Evolutionary conservation across 2,329 filamentous ascomycete species (phyloP), one percentile per base, ranked within the genome.

Genomic region (Fragosphaeria purpurea): DNA sequence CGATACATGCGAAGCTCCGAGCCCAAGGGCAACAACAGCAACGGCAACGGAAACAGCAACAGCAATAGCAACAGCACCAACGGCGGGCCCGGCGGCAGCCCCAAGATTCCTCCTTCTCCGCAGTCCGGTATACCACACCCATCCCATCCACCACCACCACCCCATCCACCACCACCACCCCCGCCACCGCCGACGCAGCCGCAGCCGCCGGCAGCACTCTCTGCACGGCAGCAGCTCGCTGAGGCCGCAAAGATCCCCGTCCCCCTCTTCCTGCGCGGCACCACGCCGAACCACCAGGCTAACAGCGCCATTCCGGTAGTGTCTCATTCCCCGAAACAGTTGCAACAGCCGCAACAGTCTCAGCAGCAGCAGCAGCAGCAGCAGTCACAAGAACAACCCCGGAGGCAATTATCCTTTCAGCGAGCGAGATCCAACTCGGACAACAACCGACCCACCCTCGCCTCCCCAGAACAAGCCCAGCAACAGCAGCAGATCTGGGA

Each of bases 181-280:
- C 59, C 61, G 44, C 50, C 59, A 37, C 59, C 59, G 35, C 59
- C 61, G 45, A 53, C 53, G 30, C 51, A 22, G 22, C 22, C 22
- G 22, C 55, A 48, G 34, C 38, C 56, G 13, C 47, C 52, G 55
- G 59, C 62, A 49, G 62, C 63, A 44, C 55, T 62, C 46, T 59
- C 61, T 46, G 51, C 59, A 37, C 59, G 60, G 35, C 59, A 62
- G 45, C 53, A 54, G 30, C 51, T 59, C 10, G 60, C 63, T 39
- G 63, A 68, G 48, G 60, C 64, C 42, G 62, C 64, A 44, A 66
- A 63, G 51, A 58, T 70, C 10, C 63, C 63, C n/a, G 51, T 66
- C 12, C 67, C 70, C 10, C 62, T 57, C 34, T 48, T 57, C 32
- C 59, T 58, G 37, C 64, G 67, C 47, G 58, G 57, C 37, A 52